phyloP scores from a whole-genome alignment of 441 rosid species.

The Omphalea diandra region DNA sequence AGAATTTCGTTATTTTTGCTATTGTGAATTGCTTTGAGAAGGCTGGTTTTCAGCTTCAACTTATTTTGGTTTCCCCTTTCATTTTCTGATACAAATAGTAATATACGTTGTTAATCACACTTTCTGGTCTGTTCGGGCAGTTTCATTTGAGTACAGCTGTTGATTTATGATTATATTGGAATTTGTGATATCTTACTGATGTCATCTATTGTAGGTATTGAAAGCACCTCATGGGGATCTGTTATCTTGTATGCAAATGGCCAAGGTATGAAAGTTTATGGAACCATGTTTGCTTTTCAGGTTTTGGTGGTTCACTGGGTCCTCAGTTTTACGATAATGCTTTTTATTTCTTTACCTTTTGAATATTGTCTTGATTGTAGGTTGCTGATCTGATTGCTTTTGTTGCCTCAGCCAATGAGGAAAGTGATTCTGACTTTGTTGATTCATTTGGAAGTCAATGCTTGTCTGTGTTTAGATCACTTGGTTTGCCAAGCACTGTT shows the following conservation, averaged over 20 bases:
- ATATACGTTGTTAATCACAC: not conserved
- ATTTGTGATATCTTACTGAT: conserved; percentile 2
- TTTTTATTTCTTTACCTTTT: conserved; percentile 9
- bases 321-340: not conserved
- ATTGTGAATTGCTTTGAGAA: not conserved
- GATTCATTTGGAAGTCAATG: conserved; percentile 89
- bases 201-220: conserved; percentile 44
- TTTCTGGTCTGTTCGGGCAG: not conserved
- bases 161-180: not conserved
- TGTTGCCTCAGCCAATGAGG: conserved; percentile 85
- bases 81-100: not conserved
- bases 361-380: conserved; percentile 39
- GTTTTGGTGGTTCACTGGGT: not conserved
- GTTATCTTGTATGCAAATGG: conserved; percentile 83
- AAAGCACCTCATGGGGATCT: conserved; percentile 90
- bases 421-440: conserved; percentile 40
- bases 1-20: not conserved
- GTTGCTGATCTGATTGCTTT: conserved; percentile 95
- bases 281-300: conserved; percentile 1
- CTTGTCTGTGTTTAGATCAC: conserved; percentile 78
- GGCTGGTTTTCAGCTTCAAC: not conserved
- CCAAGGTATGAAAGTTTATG: conserved; percentile 51
- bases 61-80: not conserved
- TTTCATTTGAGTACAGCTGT: not conserved
- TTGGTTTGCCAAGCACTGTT: conserved; percentile 81